Evolutionary conservation across 495 filamentous ascomycete species (phyloP), one percentile per base, ranked within the genome.

Genomic region (Aspergillus sclerotiicarbonarius): DNA sequence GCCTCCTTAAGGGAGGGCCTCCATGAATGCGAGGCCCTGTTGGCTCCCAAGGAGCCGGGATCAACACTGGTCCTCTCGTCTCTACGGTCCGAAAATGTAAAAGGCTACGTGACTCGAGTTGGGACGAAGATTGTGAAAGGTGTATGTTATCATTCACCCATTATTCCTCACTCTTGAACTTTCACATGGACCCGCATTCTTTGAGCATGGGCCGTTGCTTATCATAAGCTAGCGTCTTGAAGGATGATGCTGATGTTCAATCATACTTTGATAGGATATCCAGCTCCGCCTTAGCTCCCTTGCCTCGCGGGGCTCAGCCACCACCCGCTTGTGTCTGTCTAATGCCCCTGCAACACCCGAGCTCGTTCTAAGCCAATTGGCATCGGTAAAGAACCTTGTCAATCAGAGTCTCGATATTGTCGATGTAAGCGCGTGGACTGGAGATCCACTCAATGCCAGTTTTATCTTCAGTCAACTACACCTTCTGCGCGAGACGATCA

Each of bases 61-160:
- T 90, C 85, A 53, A 98, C 92, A 5, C 84, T 98, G 48, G 92
- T 90, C 7, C 78, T 98, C 29, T 92, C 89, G 53, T 94, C 91
- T n/a, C 76, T 87, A 35, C 83, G 95, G 16, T 90, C 88, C 47
- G 94, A 98, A 76, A 84, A 81, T 59, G 85, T 98, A 33, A 98
- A 98, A 69, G 94, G 94, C 5, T 87, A 90, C 69, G 82, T 97
- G 51, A 97, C 92, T 0, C 83, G 91, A 21, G 82, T 90, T 10
- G 90, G 91, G 7, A 87, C 86, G 10, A 80, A 84, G 37, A 82
- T 96, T 32, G 84, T 91, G 33, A 90, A 90, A 61, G 90, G 88
- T 32, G 89, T 89, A 76, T 62, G 83, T 82, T 25, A 50, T 50
- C 29, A 29, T 18, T 20, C 46, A 33, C 8, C 20, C 39, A 9